Evolutionary conservation across 192 early-diverging fungal species (phyloP).

Genomic region (Gaertneriomyces sp.): DNA sequence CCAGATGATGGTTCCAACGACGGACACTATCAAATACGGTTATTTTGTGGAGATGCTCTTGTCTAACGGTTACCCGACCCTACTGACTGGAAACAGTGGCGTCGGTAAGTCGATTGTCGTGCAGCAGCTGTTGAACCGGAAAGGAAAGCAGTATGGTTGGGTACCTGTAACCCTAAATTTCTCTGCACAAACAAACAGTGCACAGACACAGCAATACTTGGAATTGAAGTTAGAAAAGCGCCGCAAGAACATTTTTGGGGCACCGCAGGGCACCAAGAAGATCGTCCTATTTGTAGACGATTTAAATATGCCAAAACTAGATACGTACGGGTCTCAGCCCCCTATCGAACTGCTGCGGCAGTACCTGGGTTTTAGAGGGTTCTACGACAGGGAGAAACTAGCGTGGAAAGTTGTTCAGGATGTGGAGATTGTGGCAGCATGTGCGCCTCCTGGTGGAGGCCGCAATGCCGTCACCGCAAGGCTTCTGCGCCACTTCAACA

Average conservation of each 20-base stretch:
- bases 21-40: conserved; percentile 57
- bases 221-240: conserved; percentile 63
- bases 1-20: conserved; percentile 62
- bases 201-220: conserved; percentile 58
- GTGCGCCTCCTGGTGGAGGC: conserved; percentile 59
- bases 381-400: conserved; percentile 60
- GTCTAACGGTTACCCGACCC: conserved; percentile 43
- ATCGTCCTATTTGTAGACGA: conserved; percentile 63
- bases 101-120: conserved; percentile 61
- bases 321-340: conserved; percentile 60
- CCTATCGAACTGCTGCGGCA: conserved; percentile 58
- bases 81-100: conserved; percentile 56
- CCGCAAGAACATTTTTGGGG: conserved; percentile 58
- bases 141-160: conserved; percentile 42
- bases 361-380: conserved; percentile 54
- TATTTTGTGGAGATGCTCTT: conserved; percentile 52
- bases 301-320: conserved; percentile 61
- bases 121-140: conserved; percentile 51
- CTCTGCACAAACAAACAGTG: conserved; percentile 58
- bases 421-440: conserved; percentile 51
- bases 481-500: conserved; percentile 57
- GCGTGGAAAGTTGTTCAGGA: conserved; percentile 56
- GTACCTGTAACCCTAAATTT: conserved; percentile 53
- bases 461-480: conserved; percentile 53
- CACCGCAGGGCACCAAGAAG: conserved; percentile 50